Percentiles rank a stretch among this genome's conserved stretches.
phyloP scores from a whole-genome alignment of 139 green algal genomes.

The Astrephomene gubernaculifera region DNA sequence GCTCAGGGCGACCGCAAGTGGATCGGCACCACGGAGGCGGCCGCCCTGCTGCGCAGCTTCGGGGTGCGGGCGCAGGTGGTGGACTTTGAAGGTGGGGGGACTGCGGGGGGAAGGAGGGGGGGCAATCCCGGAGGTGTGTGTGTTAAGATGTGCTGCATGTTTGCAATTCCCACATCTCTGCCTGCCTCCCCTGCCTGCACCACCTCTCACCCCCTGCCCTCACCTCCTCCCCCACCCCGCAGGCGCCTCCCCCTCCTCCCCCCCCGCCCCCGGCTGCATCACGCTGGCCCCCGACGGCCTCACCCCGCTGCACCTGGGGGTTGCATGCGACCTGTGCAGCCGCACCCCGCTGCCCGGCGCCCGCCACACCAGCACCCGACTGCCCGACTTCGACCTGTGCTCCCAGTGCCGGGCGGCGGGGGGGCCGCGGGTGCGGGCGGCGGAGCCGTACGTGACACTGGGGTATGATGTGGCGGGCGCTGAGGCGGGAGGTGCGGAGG shows the following conservation, averaged over 20 bases:
- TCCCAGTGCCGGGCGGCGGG: constrained; percentile 23
- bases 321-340: constrained; percentile 60
- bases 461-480: neutral
- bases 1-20: constrained; percentile 76
- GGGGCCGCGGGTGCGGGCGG: neutral
- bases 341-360: constrained; percentile 51
- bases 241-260: too few relatives aligned
- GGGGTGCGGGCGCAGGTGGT: constrained; percentile 76
- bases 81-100: constrained; percentile 72
- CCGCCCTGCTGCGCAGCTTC: constrained; percentile 82
- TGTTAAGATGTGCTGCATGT: too few relatives aligned
- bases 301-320: constrained; percentile 46
- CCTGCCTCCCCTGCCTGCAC: too few relatives aligned
- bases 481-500: neutral
- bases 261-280: neutral
- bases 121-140: too few relatives aligned
- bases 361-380: constrained; percentile 44
- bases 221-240: too few relatives aligned
- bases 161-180: too few relatives aligned
- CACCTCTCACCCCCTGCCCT: too few relatives aligned
- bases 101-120: too few relatives aligned
- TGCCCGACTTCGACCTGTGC: constrained; percentile 61
- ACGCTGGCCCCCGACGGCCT: constrained; percentile 25
- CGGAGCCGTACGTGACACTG: constrained; percentile 39
- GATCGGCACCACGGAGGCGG: constrained; percentile 87